Evolutionary conservation across 1,284 basidiomycete genomes (phyloP), one percentile per base, ranked within the genome.

Genomic region (Ceratobasidium sp.): DNA sequence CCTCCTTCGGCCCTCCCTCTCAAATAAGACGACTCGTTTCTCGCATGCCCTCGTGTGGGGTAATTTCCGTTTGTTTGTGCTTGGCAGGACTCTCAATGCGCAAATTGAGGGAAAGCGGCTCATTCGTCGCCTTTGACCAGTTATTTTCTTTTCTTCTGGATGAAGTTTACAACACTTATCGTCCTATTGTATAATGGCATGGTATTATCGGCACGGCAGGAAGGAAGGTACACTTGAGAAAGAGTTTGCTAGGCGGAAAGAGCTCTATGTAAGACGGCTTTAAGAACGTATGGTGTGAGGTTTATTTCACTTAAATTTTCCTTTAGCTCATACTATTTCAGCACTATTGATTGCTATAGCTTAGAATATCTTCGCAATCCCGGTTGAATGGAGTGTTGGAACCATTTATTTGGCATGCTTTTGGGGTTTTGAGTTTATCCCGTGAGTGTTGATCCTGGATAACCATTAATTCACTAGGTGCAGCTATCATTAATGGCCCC

Each of bases 201-300:
- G 78, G 23, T 78, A 80, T 48, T 78, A 79, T 52, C 81, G 81
- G 40, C 80, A 86, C 85, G 80, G 86, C 86, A 80, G 81, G 59
- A 89, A 91, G 79, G 88, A 83, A 20, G 81, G 91, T 70, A 96
- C 96, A 0, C 91, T 97, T 13, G 89, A 92, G 66, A 97, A 99
- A 83, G 95, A 97, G 0, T 99, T 99, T 82, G 88, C 89, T 46
- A 97, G 97, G 84, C 99, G 97, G 96, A 99, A 99, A 85, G 89
- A 89, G 6, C 89, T 95, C 50, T 99, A 97, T 85, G 99, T 99
- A 84, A 86, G 96, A 83, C 96, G 94, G 83, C 88, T 97, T 86
- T 93, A 93, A 98, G 99, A 96, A 97, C 94, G 7, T 98, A 98
- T 84, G 91, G 95, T 95, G 80, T 57, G 90, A 88, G 23, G 48